Base-by-base conservation (phyloP, 257 asterid species). In the Salvia splendens region DNA sequence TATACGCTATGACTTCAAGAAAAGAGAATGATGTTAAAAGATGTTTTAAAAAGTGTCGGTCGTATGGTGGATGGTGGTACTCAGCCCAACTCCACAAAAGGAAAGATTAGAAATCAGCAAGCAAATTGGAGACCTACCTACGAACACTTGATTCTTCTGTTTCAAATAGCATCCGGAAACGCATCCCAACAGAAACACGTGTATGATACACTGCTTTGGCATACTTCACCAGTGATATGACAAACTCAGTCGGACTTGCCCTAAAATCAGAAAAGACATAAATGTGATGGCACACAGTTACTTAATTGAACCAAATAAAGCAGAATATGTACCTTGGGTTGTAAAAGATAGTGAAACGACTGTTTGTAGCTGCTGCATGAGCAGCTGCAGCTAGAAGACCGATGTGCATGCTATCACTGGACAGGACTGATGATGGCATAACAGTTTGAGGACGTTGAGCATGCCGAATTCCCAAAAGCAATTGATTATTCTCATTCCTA, bases 311-410 rank as follows among this genome's bases (percentile, higher is more conserved):
- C 64, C 32, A 45, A 49, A 73, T 53, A 67, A 38, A 41, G 61
- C 52, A 15, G 57, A 71, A 42, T 0, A 8, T 36, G 70, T 72
- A 91, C 97, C 97, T 84, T 48, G 97, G 97, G 78, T 91, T 91
- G 78, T 81, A 91, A 78, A 88, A 91, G 78, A 91, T 79, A 40
- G 89, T 86, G 83, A 91, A 88, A 69, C 98, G 93, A 53, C 94
- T 91, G 77, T 84, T 89, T 16, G 98, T 91, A 11, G 95, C 88
- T 14, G 93, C 91, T 35, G 97, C 97, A 78, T 88, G 96, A 68
- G 97, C 97, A 45, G 98, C 98, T 5, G 96, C 98, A 68, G 98
- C 98, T 73, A 91, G 96, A 69, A 91, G 98, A 56, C 98, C 98
- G 55, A 91, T 91, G 78, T 91, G 98, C 96, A 89, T 91, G 84